A percentile compares a stretch with the other conserved stretches of the same genome.
phyloP scores from a whole-genome alignment of 345 rosid genomes.

The Rubroshorea leprosula region DNA sequence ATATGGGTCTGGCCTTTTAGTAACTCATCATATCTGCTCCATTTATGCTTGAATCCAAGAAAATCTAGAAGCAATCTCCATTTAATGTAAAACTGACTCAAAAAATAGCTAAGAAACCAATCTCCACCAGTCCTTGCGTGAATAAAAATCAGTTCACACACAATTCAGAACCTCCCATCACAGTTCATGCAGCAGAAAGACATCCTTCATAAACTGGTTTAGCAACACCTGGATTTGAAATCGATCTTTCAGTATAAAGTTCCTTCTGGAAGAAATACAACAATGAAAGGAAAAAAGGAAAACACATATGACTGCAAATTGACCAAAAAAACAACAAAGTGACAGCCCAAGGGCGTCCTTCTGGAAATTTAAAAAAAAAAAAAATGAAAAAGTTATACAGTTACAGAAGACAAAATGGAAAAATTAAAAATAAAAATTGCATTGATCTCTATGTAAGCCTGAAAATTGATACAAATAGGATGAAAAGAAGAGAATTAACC shows the following conservation, averaged over 20 bases:
- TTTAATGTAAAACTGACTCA: slow-evolving; percentile 3
- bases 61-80: slow-evolving; percentile 6
- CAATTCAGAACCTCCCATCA: slow-evolving; percentile 32
- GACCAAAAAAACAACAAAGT: neutral
- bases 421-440: no score
- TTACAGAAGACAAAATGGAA: neutral
- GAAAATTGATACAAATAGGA: neutral
- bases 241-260: slow-evolving; percentile 17
- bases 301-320: neutral
- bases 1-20: slow-evolving; percentile 11
- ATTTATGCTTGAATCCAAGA: slow-evolving; percentile 17
- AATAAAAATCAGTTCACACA: slow-evolving; percentile 29
- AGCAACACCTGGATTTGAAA: slow-evolving; percentile 20
- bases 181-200: slow-evolving; percentile 8
- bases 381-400: no score
- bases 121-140: slow-evolving; percentile 19
- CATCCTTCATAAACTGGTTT: slow-evolving; percentile 10
- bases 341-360: no score
- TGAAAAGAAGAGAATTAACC: neutral
- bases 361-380: no score
- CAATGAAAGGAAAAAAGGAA: neutral
- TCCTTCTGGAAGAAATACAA: neutral
- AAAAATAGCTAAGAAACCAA: slow-evolving; percentile 20
- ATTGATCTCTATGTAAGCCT: neutral
- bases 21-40: slow-evolving; percentile 20